Percentiles rank a stretch among this genome's conserved stretches.
These are phyloP conservation scores for Primulina eburnea DNA, from an alignment of 257 asterid genomes.

Conservation along the genomic window DNA sequence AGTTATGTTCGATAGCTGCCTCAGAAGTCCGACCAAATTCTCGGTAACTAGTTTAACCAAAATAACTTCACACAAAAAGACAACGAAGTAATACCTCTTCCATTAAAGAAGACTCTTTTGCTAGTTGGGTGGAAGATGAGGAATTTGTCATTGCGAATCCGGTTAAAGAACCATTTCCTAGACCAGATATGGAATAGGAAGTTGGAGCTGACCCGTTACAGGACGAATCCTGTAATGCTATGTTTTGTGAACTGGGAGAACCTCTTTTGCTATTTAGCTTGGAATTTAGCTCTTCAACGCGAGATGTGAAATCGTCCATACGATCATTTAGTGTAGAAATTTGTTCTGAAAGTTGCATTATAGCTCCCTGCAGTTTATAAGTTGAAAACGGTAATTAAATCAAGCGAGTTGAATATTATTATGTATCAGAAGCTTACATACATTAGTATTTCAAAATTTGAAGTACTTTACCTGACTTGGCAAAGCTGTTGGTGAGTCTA, in stretches of 20 bases:
- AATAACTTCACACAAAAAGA: neutral
- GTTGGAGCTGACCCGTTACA: constrained; percentile 83
- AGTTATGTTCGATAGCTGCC: constrained; percentile 58
- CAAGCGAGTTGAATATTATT: neutral
- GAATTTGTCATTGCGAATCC: constrained; percentile 69
- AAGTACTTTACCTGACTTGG: constrained; percentile 46
- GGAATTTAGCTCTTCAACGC: constrained; percentile 70
- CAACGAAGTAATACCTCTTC: constrained; percentile 64
- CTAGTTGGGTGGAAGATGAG: constrained; percentile 66
- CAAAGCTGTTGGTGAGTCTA: constrained; percentile 41
- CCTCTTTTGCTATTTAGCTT: constrained; percentile 50
- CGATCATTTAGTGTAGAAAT: constrained; percentile 77
- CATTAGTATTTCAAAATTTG: neutral
- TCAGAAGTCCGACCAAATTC: neutral
- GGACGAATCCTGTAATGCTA: constrained; percentile 49
- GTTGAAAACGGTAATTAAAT: constrained; percentile 1
- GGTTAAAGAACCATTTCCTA: constrained; percentile 81
- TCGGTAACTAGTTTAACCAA: too few species aligned
- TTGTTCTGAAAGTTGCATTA: constrained; percentile 78
- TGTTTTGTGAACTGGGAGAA: constrained; percentile 54
- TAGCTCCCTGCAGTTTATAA: constrained; percentile 48
- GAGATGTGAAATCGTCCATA: constrained; percentile 82
- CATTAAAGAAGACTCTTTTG: constrained; percentile 60
- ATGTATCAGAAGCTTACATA: neutral
- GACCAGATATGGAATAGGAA: constrained; percentile 74